A percentile compares a stretch with the other conserved stretches of the same genome.
Evolutionary conservation across 139 green algal genomes (phyloP).

Genomic region (Marvania coccoides): DNA sequence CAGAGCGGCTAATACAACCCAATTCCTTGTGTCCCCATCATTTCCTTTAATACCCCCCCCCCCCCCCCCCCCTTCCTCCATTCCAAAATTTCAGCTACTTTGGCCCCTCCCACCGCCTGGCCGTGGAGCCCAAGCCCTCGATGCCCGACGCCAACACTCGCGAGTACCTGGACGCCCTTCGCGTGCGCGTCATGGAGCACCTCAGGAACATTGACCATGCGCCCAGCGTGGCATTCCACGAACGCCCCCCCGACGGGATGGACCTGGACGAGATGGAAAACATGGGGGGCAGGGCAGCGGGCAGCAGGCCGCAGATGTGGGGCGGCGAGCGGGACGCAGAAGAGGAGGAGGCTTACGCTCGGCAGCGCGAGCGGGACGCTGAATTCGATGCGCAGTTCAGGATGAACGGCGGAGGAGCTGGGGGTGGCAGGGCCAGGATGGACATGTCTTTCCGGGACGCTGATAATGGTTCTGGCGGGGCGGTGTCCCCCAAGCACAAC

Average conservation of each 20-base stretch:
- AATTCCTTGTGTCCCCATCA: no score
- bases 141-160: conserved; percentile 40
- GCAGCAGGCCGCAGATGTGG: neutral
- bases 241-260: conserved; percentile 30
- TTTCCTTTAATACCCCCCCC: conserved; percentile 36
- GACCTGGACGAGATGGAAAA: conserved; percentile 4
- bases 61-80: conserved; percentile 1
- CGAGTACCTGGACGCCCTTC: conserved; percentile 37
- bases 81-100: conserved; percentile 42
- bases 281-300: neutral
- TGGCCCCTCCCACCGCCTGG: conserved; percentile 26
- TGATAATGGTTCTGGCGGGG: no score
- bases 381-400: no score
- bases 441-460: no score
- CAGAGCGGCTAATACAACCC: no score
- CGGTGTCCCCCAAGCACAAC: no score
- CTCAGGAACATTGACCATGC: conserved; percentile 12
- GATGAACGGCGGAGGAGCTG: no score
- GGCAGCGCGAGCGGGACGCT: no score
- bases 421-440: no score
- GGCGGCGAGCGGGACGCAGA: conserved; percentile 7
- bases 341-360: neutral
- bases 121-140: conserved; percentile 28
- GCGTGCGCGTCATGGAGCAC: conserved; percentile 16
- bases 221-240: conserved; percentile 33